Percentiles rank a stretch among this genome's conserved stretches.
Conservation (phyloP, 306 rosid genomes). For the Hylodesmum podocarpum region DNA sequence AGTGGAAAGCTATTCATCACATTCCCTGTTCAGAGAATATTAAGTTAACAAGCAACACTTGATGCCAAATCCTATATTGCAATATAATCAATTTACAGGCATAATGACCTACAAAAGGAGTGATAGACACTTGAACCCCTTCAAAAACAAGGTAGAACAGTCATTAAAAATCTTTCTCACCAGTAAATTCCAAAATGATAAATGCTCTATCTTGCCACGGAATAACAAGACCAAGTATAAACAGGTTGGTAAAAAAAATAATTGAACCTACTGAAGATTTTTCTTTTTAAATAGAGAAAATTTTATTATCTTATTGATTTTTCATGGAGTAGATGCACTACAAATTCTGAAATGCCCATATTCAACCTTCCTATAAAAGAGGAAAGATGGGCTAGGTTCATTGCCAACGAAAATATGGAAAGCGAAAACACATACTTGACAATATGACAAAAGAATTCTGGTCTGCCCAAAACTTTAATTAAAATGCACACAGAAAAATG, state of each 20-base stretch:
- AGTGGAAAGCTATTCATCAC: background rate
- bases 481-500: background rate
- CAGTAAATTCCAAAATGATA: constrained; percentile 1
- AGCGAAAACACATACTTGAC: background rate
- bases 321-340: background rate
- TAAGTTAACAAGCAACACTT: background rate
- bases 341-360: background rate
- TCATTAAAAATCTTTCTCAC: background rate
- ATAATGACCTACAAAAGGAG: background rate
- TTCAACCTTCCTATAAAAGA: background rate
- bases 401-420: constrained; percentile 1
- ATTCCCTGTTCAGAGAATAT: constrained; percentile 14
- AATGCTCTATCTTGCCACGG: background rate
- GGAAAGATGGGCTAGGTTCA: background rate
- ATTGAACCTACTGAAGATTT: background rate
- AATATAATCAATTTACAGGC: constrained; percentile 8
- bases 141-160: background rate
- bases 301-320: background rate
- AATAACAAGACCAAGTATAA: constrained; percentile 4
- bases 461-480: background rate
- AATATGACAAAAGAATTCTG: background rate
- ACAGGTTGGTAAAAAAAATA: background rate
- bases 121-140: background rate
- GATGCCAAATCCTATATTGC: constrained; percentile 1
- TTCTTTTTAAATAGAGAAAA: background rate